phyloP scores from a whole-genome alignment of 2,329 filamentous ascomycete genomes.

The Calonectria hongkongensis region DNA sequence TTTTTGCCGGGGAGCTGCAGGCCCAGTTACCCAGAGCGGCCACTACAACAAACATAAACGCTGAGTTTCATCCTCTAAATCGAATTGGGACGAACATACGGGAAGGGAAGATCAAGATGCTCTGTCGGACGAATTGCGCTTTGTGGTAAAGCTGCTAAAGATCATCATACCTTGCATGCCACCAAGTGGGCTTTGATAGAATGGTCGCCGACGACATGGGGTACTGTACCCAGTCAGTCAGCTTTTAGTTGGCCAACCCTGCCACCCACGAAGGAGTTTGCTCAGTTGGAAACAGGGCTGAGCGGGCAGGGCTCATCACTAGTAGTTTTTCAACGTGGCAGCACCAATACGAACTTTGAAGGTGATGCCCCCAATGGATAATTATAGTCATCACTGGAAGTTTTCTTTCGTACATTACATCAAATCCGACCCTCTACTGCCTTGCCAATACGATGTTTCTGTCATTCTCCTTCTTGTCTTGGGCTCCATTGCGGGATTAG shows the following conservation, averaged over 20 bases:
- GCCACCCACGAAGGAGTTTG: background rate
- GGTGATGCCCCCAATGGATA: background rate
- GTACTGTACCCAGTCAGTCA: slow-evolving; percentile 5
- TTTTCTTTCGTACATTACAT: background rate
- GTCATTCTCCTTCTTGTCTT: background rate
- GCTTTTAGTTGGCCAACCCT: slow-evolving; percentile 9
- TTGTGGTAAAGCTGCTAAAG: background rate
- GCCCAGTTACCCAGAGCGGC: background rate
- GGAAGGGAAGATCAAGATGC: slow-evolving; percentile 2
- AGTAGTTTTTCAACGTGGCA: background rate
- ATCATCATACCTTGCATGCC: slow-evolving; percentile 4
- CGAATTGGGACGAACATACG: background rate
- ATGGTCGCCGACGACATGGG: slow-evolving; percentile 18
- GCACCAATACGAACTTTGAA: background rate
- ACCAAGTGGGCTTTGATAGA: slow-evolving; percentile 28
- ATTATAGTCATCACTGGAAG: background rate
- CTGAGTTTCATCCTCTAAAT: background rate
- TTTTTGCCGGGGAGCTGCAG: background rate
- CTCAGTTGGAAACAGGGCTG: slow-evolving; percentile 8
- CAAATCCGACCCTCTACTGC: background rate
- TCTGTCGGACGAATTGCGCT: slow-evolving; percentile 19
- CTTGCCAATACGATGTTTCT: slow-evolving; percentile 7
- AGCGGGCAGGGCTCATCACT: background rate
- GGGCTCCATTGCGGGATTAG: slow-evolving; percentile 18
- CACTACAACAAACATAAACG: too few relatives aligned